Evolutionary conservation across 2,329 filamentous ascomycete species (phyloP).

Genomic region (Penicillium sp.): DNA sequence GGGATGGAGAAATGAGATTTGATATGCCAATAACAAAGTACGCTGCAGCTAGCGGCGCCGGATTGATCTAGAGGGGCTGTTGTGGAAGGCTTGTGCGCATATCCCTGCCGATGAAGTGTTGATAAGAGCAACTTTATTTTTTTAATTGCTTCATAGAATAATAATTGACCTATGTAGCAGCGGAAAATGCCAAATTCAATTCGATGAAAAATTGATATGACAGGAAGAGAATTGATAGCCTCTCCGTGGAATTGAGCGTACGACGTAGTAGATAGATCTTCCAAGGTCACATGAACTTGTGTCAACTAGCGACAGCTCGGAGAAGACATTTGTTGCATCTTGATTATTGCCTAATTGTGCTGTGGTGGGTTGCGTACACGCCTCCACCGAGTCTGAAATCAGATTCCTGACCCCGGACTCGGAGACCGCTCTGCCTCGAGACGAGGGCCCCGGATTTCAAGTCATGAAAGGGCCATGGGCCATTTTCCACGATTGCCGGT

Average conservation of each 20-base stretch:
- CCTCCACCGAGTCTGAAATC: not conserved
- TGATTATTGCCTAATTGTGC: slow-evolving; percentile 12
- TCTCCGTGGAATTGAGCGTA: not conserved
- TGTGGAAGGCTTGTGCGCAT: slow-evolving; percentile 9
- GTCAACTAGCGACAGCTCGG: not conserved
- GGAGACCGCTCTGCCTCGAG: not conserved
- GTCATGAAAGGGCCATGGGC: not conserved
- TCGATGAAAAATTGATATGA: slow-evolving; percentile 1
- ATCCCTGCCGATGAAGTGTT: not conserved
- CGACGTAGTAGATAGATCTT: not conserved
- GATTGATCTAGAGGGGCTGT: not conserved
- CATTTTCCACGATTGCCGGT: not conserved
- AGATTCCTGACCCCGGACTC: not conserved
- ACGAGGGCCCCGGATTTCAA: not conserved
- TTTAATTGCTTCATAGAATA: not conserved
- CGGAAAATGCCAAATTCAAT: not conserved
- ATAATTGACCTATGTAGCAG: not conserved
- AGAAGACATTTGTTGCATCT: slow-evolving; percentile 8
- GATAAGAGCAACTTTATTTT: slow-evolving; percentile 2
- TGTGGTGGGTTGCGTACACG: not conserved
- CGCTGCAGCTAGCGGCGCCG: slow-evolving; percentile 1
- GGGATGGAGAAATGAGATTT: not conserved
- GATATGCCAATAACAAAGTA: slow-evolving; percentile 13
- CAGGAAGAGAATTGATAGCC: not conserved
- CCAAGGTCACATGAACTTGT: not conserved